Evolutionary conservation across 306 rosid species (phyloP).

Genomic region (Luffa acutangula): DNA sequence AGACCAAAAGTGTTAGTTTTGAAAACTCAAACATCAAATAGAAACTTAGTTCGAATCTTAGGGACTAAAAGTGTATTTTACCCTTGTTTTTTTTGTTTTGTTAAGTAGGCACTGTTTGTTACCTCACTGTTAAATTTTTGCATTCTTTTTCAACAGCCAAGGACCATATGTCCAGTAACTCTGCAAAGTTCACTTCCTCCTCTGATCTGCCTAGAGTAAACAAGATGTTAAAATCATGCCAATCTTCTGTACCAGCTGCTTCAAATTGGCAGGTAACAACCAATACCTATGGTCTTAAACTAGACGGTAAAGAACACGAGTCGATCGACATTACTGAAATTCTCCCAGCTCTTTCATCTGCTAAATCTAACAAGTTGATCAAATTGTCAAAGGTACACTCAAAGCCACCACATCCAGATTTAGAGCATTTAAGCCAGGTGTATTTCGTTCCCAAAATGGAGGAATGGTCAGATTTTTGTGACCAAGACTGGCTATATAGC

Average conservation of each 20-base stretch:
- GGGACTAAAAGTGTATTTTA: neutral
- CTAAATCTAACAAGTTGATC: slow-evolving; percentile 22
- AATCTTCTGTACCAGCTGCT: slow-evolving; percentile 28
- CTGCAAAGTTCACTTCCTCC: slow-evolving; percentile 31
- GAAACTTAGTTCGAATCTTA: neutral
- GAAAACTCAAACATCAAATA: neutral
- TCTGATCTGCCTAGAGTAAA: slow-evolving; percentile 38
- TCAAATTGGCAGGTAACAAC: slow-evolving; percentile 35
- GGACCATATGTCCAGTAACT: slow-evolving; percentile 51
- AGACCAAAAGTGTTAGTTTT: too few species aligned
- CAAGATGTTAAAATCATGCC: slow-evolving; percentile 44
- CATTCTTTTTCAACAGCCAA: slow-evolving; percentile 29
- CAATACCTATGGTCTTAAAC: slow-evolving; percentile 23
- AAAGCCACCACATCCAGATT: slow-evolving; percentile 76
- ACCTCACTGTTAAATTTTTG: neutral
- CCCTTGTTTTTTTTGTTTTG: neutral
- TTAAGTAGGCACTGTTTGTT: neutral
- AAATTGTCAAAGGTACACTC: slow-evolving; percentile 19
- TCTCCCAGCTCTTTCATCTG: slow-evolving; percentile 20
- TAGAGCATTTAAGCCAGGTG: slow-evolving; percentile 43
- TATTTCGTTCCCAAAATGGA: slow-evolving; percentile 58
- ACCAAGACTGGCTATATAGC: slow-evolving; percentile 68
- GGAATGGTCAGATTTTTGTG: slow-evolving; percentile 37
- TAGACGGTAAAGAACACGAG: slow-evolving; percentile 34
- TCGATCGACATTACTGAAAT: slow-evolving; percentile 40